Base-by-base conservation (phyloP, 2,329 filamentous ascomycete species). In the Calonectria pteridis region DNA sequence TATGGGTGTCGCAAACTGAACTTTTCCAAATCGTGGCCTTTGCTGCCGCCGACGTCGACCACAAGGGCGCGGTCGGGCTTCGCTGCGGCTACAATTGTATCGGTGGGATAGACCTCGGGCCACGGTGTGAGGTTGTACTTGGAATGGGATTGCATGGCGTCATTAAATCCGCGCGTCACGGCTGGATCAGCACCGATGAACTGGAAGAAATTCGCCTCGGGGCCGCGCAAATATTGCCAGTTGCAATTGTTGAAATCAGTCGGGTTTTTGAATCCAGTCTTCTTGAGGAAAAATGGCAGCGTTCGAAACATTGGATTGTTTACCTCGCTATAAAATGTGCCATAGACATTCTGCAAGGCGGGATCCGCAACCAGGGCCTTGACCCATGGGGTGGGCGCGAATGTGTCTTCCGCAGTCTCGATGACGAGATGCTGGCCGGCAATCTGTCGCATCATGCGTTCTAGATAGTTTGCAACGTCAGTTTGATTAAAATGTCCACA, bases 91-190 rank as follows among this genome's bases (percentile, higher is more conserved):
- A 85, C 28, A 9, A 85, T 67, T 7, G 73, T 78, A 0, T 83
- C 77, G 11, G 83, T 84, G 2, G 82, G 82, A 55, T 83, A 84
- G 1, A 85, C 73, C 9, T 85, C 82, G 0, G 81, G 76, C 84
- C 84, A 86, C 11, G 83, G 74, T 5, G 82, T 83, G 33, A 84
- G 78, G 67, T 84, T 86, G 74, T 83, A 82, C 62, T 81, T 81
- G 28, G 83, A 84, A 67, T 85, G 83, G 68, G 83, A 84, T 69
- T 84, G 80, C 84, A 85, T 85, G 2, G 81, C 81, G 67, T 83
- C 79, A 50, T 82, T 82, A 72, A 85, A 85, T 51, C 82, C 78
- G 5, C 77, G 71, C 0, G 79, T 80, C n/a, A 83, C 79, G 5
- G 68, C 63, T 4, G 81, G 78, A 31, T 84, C 76, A 7, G 78